phyloP scores from a whole-genome alignment of 805 yeast genomes.

The Kurtzmaniella cleridarum region DNA sequence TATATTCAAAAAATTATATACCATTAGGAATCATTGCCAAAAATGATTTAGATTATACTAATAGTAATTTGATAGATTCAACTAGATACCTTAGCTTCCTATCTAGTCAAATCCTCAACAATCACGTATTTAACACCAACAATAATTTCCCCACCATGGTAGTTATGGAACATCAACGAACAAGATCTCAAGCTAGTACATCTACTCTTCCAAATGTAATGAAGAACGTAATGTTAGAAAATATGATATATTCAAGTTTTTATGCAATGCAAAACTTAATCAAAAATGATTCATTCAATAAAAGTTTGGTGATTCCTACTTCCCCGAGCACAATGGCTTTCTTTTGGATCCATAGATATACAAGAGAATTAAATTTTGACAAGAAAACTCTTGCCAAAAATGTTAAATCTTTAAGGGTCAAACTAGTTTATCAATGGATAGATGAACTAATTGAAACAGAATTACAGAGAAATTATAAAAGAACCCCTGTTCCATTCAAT shows the following conservation, averaged over 20 bases:
- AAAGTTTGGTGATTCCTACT: conserved; percentile 27
- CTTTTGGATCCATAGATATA: conserved; percentile 33
- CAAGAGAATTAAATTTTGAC: conserved; percentile 10
- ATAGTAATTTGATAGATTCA: conserved; percentile 4
- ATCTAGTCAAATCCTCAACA: conserved; percentile 10
- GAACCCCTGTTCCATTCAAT: background rate
- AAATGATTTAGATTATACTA: conserved; percentile 3
- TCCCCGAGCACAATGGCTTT: conserved; percentile 31
- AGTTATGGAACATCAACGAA: conserved; percentile 36
- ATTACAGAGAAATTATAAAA: background rate
- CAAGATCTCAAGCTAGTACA: conserved; percentile 28
- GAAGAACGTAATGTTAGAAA: conserved; percentile 33
- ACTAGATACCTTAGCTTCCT: conserved; percentile 9
- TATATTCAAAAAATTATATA: conserved; percentile 5
- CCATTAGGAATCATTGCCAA: background rate
- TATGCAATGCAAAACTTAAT: conserved; percentile 13
- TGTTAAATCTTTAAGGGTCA: conserved; percentile 1
- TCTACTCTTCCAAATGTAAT: conserved; percentile 35
- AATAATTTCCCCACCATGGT: conserved; percentile 18
- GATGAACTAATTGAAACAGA: background rate
- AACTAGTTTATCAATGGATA: conserved; percentile 2
- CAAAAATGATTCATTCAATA: conserved; percentile 6
- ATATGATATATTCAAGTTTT: conserved; percentile 27
- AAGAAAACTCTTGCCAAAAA: conserved; percentile 1
- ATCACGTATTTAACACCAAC: conserved; percentile 13